Conservation (phyloP, 805 yeast species). For the Torulaspora gathmanii region DNA sequence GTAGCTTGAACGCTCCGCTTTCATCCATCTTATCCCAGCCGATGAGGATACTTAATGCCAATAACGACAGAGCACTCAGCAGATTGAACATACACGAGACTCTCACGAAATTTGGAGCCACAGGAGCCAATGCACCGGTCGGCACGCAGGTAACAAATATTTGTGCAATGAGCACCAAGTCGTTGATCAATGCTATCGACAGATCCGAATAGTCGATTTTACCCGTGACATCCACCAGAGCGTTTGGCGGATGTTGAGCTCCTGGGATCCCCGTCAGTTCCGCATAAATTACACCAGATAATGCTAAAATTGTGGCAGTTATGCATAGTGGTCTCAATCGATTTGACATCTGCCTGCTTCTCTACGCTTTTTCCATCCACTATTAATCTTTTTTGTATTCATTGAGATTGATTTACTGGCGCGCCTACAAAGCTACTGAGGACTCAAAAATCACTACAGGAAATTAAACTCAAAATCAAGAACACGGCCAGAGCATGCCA, state of each 20-base stretch:
- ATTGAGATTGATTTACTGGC: constrained; percentile 1
- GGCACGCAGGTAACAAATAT: constrained; percentile 16
- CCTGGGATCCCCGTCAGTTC: constrained; percentile 1
- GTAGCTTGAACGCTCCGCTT: constrained; percentile 11
- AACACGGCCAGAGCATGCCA: too few species aligned
- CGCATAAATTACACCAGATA: not conserved
- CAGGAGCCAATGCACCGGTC: constrained; percentile 11
- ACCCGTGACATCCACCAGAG: constrained; percentile 1
- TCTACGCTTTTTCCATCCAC: not conserved
- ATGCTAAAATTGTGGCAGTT: not conserved
- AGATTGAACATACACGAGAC: constrained; percentile 14
- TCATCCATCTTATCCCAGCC: constrained; percentile 17
- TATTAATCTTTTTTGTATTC: not conserved
- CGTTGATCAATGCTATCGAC: constrained; percentile 9
- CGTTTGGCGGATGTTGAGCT: constrained; percentile 6
- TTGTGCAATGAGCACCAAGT: constrained; percentile 13
- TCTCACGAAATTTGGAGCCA: constrained; percentile 10
- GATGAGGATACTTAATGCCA: constrained; percentile 10
- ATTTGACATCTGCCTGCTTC: constrained; percentile 1
- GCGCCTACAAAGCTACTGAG: constrained; percentile 1
- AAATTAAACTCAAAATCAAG: too few species aligned
- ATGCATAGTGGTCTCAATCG: not conserved
- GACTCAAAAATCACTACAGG: not conserved
- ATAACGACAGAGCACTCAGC: constrained; percentile 12
- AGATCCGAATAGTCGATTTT: constrained; percentile 11